A percentile compares a stretch with the other conserved stretches of the same genome.
Conservation (phyloP, 164 flowering plant genomes). For the Aristolochia californica region DNA sequence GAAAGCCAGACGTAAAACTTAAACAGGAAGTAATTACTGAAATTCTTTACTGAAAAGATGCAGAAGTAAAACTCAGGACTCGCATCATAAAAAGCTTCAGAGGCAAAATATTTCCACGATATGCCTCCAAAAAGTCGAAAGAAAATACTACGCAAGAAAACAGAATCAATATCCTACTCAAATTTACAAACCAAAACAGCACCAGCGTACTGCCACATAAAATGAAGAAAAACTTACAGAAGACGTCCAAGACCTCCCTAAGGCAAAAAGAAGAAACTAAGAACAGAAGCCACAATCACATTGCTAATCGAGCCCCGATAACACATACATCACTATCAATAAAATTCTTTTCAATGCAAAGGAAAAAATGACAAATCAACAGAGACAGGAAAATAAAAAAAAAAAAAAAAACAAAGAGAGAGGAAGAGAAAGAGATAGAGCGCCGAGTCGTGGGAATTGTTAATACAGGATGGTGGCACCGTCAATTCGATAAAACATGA, state of each 20-base stretch:
- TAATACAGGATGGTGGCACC: too few species aligned
- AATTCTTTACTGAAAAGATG: not conserved
- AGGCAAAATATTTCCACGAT: too few species aligned
- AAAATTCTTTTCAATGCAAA: not conserved
- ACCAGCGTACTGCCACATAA: too few species aligned
- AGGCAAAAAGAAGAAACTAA: not conserved
- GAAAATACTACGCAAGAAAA: not conserved
- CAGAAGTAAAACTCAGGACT: not conserved
- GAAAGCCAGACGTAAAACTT: not conserved
- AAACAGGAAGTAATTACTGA: not conserved
- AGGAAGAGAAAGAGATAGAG: too few species aligned
- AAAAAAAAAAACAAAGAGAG: too few species aligned
- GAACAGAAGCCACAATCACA: not conserved
- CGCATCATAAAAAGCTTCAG: too few species aligned
- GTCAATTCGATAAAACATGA: too few species aligned
- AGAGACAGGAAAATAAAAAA: too few species aligned
- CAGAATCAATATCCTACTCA: not conserved
- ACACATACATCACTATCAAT: not conserved
- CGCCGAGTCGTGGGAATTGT: too few species aligned
- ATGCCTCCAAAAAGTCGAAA: too few species aligned
- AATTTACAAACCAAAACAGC: not conserved
- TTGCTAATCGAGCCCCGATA: not conserved
- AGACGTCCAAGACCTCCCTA: not conserved
- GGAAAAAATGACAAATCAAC: not conserved
- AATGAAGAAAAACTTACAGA: not conserved